phyloP scores from a whole-genome alignment of 2,329 filamentous ascomycete genomes.

The Eutypella sp. region DNA sequence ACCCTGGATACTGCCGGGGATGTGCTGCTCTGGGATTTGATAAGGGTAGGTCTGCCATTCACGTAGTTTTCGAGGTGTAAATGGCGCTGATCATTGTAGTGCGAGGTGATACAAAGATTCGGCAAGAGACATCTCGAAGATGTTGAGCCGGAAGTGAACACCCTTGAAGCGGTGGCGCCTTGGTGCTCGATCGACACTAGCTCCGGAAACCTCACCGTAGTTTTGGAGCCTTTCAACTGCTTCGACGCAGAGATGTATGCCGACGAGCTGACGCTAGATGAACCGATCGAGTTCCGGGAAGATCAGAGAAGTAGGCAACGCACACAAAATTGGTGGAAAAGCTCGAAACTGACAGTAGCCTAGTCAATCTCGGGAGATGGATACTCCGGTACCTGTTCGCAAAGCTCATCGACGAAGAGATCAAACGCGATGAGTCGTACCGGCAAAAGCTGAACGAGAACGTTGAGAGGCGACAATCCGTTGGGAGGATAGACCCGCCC shows the following conservation, averaged over 20 bases:
- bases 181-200: conserved; percentile 96
- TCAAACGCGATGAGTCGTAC: conserved; percentile 71
- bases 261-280: conserved; percentile 73
- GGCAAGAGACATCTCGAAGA: conserved; percentile 93
- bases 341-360: conserved; percentile 9
- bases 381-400: conserved; percentile 88
- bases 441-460: conserved; percentile 63
- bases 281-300: conserved; percentile 76
- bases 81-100: conserved; percentile 45
- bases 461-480: conserved; percentile 52
- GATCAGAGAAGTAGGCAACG: conserved; percentile 77
- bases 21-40: conserved; percentile 89
- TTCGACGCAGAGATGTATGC: conserved; percentile 98
- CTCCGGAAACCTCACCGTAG: conserved; percentile 85
- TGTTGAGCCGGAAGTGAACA: conserved; percentile 82
- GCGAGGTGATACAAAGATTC: conserved; percentile 82
- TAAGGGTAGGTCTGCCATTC: conserved; percentile 56
- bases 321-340: not conserved
- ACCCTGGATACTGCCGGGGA: conserved; percentile 94
- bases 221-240: conserved; percentile 89
- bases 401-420: conserved; percentile 84
- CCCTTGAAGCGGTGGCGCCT: conserved; percentile 80
- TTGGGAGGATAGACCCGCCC: conserved; percentile 54
- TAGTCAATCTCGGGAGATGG: conserved; percentile 96
- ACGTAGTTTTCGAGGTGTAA: not conserved